Evolutionary conservation across 352 stramenopile species (phyloP).

Genomic region (Phytopythium delawarense): DNA sequence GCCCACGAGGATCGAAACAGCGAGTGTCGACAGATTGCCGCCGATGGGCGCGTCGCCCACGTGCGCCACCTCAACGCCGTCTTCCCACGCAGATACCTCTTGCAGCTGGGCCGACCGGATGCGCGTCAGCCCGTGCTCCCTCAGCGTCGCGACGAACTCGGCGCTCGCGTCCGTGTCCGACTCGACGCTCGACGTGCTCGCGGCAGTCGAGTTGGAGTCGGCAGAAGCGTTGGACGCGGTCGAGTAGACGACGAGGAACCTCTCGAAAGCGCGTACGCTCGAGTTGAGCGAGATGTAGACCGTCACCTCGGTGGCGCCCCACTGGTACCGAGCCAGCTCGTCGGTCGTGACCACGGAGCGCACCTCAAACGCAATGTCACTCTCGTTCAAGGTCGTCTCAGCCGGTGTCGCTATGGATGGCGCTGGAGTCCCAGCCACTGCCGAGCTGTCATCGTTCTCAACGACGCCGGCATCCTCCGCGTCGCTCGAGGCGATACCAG

Average conservation of each 20-base stretch:
- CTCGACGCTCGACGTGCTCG: neutral
- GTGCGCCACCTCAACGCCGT: constrained; percentile 30
- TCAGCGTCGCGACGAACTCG: constrained; percentile 25
- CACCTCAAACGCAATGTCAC: constrained; percentile 27
- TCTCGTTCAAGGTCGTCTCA: neutral
- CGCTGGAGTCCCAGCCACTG: neutral
- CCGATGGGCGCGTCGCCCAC: constrained; percentile 20
- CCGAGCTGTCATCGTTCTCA: neutral
- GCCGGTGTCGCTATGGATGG: neutral
- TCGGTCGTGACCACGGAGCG: constrained; percentile 23
- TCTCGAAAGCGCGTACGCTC: constrained; percentile 31
- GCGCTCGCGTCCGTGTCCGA: constrained; percentile 3
- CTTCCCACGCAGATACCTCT: constrained; percentile 28
- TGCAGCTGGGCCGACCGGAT: constrained; percentile 31
- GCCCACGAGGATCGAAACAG: constrained; percentile 21
- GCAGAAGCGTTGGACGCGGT: neutral
- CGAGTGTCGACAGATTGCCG: constrained; percentile 17
- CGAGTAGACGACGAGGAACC: constrained; percentile 35
- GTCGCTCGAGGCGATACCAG: neutral
- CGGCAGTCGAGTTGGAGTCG: constrained; percentile 11
- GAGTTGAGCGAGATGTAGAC: constrained; percentile 33
- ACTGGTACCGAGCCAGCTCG: constrained; percentile 27
- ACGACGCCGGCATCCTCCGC: neutral
- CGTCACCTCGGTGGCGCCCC: constrained; percentile 29
- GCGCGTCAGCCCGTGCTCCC: constrained; percentile 24